phyloP scores from a whole-genome alignment of 306 rosid genomes.

The apple (Malus domestica) region ASM211411v1 NC_041803.1:18998501-18999000 shows the following conservation, averaged over 20 bases:
- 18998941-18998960: no score
- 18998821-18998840: background rate
- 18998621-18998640: slow-evolving; percentile 3
- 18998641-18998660: background rate
- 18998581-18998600: background rate
- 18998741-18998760: background rate
- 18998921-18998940: no score
- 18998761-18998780: background rate
- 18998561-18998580: background rate
- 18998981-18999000: no score
- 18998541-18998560: background rate
- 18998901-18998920: background rate
- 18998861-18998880: background rate
- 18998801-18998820: background rate
- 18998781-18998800: background rate
- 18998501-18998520: background rate
- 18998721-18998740: background rate
- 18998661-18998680: background rate
- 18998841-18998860: background rate
- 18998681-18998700: background rate
- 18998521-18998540: background rate
- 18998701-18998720: background rate
- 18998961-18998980: no score
- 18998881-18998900: background rate
- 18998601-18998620: background rate